Evolutionary conservation across 345 rosid genomes (phyloP).

Genomic region (Gossypium stocksii): DNA sequence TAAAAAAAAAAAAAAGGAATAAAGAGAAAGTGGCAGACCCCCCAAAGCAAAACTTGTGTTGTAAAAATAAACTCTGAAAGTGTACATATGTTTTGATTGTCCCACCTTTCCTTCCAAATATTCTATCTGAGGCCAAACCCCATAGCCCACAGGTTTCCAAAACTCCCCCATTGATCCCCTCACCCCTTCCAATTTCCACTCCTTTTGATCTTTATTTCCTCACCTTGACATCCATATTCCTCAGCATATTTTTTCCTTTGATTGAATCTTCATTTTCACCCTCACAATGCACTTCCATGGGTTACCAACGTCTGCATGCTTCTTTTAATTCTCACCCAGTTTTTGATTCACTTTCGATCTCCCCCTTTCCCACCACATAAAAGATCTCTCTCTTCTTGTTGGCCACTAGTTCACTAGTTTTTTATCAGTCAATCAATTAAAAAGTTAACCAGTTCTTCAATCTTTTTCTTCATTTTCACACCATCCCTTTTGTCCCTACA

Average conservation of each 20-base stretch:
- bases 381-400: background rate
- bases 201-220: conserved; percentile 4
- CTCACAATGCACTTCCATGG: conserved; percentile 7
- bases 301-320: background rate
- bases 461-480: background rate
- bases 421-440: background rate
- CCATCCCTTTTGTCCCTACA: background rate
- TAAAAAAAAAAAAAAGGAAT: background rate
- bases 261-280: conserved; percentile 3
- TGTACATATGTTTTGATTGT: background rate
- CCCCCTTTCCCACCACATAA: conserved; percentile 6
- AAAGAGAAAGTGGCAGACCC: background rate
- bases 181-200: background rate
- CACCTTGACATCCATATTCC: conserved; percentile 3
- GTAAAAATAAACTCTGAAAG: background rate
- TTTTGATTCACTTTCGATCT: background rate
- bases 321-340: background rate
- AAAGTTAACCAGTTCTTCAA: background rate
- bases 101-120: background rate
- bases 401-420: background rate
- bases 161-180: background rate
- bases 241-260: background rate
- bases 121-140: background rate
- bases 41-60: background rate
- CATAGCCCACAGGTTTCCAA: background rate